Evolutionary conservation across 108 stramenopile species (phyloP), one percentile per base, ranked within the genome.

Genomic region (Cyclostephanos invisitatus): DNA sequence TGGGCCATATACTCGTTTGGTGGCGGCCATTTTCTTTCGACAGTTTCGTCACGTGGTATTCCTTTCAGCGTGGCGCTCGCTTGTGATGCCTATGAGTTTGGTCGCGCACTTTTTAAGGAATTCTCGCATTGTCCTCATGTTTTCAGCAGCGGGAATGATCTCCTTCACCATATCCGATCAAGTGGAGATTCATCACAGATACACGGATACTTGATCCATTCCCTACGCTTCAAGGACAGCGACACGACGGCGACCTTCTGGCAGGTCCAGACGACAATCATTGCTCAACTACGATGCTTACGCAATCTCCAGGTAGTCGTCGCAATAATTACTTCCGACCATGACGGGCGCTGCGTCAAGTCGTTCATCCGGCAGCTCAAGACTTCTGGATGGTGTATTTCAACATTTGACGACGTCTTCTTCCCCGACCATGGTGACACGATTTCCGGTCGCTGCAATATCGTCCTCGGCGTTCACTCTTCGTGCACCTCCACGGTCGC

Each of bases 251-350:
- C 8, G 14, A 3, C 7, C 10, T 62, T 62, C 14, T 62, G 62
- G 62, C n/a, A 14, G 5, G 2, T 62, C 6, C 62, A 62, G 40
- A n/a, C n/a, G n/a, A 38, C 62, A 36, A 15, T 36, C 62, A 38
- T 50, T 21, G n/a, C n/a, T n/a, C n/a, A n/a, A n/a, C n/a, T n/a
- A n/a, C n/a, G n/a, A n/a, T n/a, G n/a, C n/a, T n/a, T n/a, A n/a
- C n/a, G 49, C 49, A 4, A 20, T 4, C 4, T 50, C 3, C 18
- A 50, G 10, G 10, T 50, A 3, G 18, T 20, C 18, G 49, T 20
- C 10, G 49, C 49, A 50, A 7, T 4, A 5, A 4, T 50, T 3
- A 37, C 7, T 7, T 7, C 36, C 7, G 7, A n/a, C n/a, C n/a
- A n/a, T n/a, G n/a, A n/a, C n/a, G n/a, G n/a, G n/a, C n/a, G n/a